Percentiles rank a stretch among this genome's conserved stretches.
Evolutionary conservation across 345 rosid species (phyloP).

Genomic region (Excoecaria agallocha): DNA sequence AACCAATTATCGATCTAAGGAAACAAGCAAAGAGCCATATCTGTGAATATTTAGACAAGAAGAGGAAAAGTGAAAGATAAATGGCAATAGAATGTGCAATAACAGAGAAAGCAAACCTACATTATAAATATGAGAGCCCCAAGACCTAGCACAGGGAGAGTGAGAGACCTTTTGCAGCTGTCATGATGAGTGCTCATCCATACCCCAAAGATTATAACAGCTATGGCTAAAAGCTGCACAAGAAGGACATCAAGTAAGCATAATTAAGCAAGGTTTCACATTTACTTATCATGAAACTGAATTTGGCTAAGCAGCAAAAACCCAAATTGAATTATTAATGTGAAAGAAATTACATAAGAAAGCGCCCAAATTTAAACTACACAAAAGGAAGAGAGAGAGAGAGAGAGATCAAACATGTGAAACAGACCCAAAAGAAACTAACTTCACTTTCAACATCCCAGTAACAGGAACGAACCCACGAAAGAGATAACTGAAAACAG

Average conservation of each 20-base stretch:
- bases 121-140: constrained; percentile 72
- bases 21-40: constrained; percentile 1
- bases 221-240: constrained; percentile 73
- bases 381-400: neutral
- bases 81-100: neutral
- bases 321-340: neutral
- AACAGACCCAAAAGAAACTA: neutral
- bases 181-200: constrained; percentile 97
- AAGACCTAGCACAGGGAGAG: constrained; percentile 80
- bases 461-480: no score
- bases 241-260: constrained; percentile 16
- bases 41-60: neutral
- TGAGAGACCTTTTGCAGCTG: constrained; percentile 74
- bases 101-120: constrained; percentile 39
- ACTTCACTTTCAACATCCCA: neutral
- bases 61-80: neutral
- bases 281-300: constrained; percentile 8
- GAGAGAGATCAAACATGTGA: neutral
- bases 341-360: neutral
- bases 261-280: neutral
- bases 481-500: no score
- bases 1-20: constrained; percentile 79
- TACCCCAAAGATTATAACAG: constrained; percentile 72
- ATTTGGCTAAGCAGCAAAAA: neutral
- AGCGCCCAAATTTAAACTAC: neutral